Conservation (phyloP, 169 alveolate genomes). For the Plasmodium malariae region DNA sequence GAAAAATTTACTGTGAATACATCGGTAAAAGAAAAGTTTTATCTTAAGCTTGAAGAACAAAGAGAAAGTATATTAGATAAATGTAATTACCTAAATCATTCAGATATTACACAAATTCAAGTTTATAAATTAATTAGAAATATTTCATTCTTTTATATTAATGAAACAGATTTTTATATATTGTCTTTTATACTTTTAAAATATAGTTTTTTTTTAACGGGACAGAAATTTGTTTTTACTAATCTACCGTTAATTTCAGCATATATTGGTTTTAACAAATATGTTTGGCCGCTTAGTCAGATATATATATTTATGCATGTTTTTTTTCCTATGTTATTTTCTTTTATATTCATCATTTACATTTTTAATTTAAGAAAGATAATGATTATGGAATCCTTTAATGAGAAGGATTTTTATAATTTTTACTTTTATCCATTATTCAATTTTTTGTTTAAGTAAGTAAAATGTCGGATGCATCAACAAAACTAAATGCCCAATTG, state of each 20-base stretch:
- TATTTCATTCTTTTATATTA: constrained; percentile 28
- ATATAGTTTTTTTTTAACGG: constrained; percentile 63
- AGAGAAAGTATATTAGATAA: constrained; percentile 12
- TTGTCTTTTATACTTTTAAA: constrained; percentile 50
- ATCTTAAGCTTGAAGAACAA: constrained; percentile 13
- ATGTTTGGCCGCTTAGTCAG: constrained; percentile 68
- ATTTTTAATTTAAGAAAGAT: constrained; percentile 44
- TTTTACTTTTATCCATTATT: constrained; percentile 54
- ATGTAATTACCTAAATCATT: background rate
- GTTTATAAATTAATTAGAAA: constrained; percentile 33
- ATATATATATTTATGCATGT: constrained; percentile 40
- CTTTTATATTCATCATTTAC: constrained; percentile 32
- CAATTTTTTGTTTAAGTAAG: constrained; percentile 65
- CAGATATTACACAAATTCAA: constrained; percentile 44
- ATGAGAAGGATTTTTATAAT: constrained; percentile 31
- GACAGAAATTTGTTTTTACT: constrained; percentile 48
- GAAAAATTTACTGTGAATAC: background rate
- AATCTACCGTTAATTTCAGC: constrained; percentile 34
- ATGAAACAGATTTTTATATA: constrained; percentile 56
- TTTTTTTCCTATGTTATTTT: constrained; percentile 44
- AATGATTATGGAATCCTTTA: constrained; percentile 22
- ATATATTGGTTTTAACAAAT: constrained; percentile 35
- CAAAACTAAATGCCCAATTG: background rate
- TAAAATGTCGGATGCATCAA: background rate
- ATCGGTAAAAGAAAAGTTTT: constrained; percentile 42